Percentiles rank a stretch among this genome's conserved stretches.
Evolutionary conservation across 306 rosid species (phyloP).

Genomic region (Vigna reflexopilosa): DNA sequence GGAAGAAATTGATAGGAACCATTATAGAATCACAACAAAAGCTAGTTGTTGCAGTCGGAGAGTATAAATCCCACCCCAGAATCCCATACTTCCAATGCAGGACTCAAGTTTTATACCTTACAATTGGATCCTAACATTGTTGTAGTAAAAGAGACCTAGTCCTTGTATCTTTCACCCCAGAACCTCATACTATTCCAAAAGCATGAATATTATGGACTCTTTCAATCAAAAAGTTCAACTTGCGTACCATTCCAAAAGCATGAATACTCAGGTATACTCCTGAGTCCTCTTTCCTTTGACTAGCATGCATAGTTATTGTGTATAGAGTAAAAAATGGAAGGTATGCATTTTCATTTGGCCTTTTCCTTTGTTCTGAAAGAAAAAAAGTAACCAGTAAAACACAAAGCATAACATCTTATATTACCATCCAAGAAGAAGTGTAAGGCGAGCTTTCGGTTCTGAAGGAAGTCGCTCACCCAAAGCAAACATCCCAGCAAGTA

Average conservation of each 20-base stretch:
- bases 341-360: background rate
- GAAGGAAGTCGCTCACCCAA: conserved; percentile 88
- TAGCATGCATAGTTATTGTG: background rate
- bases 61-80: background rate
- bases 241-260: background rate
- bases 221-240: background rate
- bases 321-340: background rate
- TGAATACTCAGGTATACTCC: background rate
- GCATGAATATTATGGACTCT: background rate
- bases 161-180: too few species aligned
- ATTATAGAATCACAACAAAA: background rate
- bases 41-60: background rate
- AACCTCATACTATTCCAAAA: too few species aligned
- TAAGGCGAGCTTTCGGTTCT: conserved; percentile 76
- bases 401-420: conserved; percentile 26
- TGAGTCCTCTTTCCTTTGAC: background rate
- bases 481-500: conserved; percentile 92
- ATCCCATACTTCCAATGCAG: background rate
- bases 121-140: background rate
- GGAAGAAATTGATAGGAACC: background rate
- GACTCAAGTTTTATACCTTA: background rate
- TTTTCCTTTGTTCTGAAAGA: background rate
- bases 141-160: too few species aligned
- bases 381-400: background rate
- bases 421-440: conserved; percentile 92